Conservation (phyloP, 768 basidiomycete genomes). For the Postia placenta region DNA sequence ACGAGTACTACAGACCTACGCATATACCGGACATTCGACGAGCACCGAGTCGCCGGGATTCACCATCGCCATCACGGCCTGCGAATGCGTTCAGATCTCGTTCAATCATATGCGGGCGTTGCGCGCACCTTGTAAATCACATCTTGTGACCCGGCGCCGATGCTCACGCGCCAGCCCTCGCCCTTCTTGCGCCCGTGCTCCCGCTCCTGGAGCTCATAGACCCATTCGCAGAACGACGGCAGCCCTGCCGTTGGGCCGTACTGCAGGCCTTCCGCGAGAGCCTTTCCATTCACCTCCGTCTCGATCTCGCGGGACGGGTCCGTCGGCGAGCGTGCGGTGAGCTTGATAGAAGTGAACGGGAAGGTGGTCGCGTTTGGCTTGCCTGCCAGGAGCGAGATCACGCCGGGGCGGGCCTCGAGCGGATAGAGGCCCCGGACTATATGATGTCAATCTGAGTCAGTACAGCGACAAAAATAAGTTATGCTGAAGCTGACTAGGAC, state of each 20-base stretch:
- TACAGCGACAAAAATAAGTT: background rate
- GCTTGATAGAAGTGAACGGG: slow-evolving; percentile 77
- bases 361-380: slow-evolving; percentile 88
- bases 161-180: slow-evolving; percentile 67
- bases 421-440: slow-evolving; percentile 63
- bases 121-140: slow-evolving; percentile 70
- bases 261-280: slow-evolving; percentile 57
- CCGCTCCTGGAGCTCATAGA: slow-evolving; percentile 63
- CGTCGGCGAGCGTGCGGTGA: slow-evolving; percentile 54
- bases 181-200: slow-evolving; percentile 58
- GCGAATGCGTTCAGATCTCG: background rate
- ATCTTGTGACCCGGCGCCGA: slow-evolving; percentile 90
- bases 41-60: slow-evolving; percentile 80
- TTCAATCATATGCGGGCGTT: background rate
- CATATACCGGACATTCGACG: slow-evolving; percentile 80
- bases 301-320: slow-evolving; percentile 49
- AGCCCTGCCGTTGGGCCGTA: slow-evolving; percentile 75
- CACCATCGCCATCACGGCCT: slow-evolving; percentile 73
- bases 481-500: slow-evolving; percentile 46
- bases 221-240: slow-evolving; percentile 57
- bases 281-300: slow-evolving; percentile 27
- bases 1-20: slow-evolving; percentile 34
- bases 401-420: slow-evolving; percentile 73
- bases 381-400: slow-evolving; percentile 83
- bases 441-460: background rate